Conservation (phyloP, 2,329 filamentous ascomycete genomes). For the Exserohilum turcica region DNA sequence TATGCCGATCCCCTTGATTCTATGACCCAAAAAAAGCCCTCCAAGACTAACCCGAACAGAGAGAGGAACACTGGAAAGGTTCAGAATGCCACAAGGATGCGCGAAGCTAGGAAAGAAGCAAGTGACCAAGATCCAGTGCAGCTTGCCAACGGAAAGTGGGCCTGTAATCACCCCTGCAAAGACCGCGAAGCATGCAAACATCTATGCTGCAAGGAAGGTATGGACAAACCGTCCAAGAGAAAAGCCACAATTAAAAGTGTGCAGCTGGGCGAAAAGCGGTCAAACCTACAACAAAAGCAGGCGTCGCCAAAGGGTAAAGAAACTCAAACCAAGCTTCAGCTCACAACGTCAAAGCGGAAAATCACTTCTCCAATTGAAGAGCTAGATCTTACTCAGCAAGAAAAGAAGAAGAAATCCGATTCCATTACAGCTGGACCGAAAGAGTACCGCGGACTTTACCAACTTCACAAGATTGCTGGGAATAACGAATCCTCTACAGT, state of each 20-base stretch:
- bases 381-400: slow-evolving; percentile 41
- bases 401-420: slow-evolving; percentile 34
- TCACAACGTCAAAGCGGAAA: slow-evolving; percentile 34
- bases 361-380: slow-evolving; percentile 30
- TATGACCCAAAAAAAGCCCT: slow-evolving; percentile 27
- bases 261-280: slow-evolving; percentile 11
- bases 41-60: slow-evolving; percentile 22
- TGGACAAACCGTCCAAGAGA: slow-evolving; percentile 65
- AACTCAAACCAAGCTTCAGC: slow-evolving; percentile 39
- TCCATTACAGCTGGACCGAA: slow-evolving; percentile 19
- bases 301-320: slow-evolving; percentile 13
- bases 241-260: slow-evolving; percentile 38
- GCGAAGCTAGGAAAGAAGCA: slow-evolving; percentile 11
- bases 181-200: slow-evolving; percentile 70
- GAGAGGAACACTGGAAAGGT: slow-evolving; percentile 6
- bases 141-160: slow-evolving; percentile 73
- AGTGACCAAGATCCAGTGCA: slow-evolving; percentile 51
- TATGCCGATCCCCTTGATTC: slow-evolving; percentile 42
- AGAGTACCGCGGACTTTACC: slow-evolving; percentile 31
- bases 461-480: slow-evolving; percentile 33
- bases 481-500: slow-evolving; percentile 27
- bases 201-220: slow-evolving; percentile 71
- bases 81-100: not conserved
- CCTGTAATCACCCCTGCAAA: slow-evolving; percentile 73
- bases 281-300: slow-evolving; percentile 1